phyloP scores from a whole-genome alignment of 1,284 basidiomycete genomes.

The Veloboletus limbatus region DNA sequence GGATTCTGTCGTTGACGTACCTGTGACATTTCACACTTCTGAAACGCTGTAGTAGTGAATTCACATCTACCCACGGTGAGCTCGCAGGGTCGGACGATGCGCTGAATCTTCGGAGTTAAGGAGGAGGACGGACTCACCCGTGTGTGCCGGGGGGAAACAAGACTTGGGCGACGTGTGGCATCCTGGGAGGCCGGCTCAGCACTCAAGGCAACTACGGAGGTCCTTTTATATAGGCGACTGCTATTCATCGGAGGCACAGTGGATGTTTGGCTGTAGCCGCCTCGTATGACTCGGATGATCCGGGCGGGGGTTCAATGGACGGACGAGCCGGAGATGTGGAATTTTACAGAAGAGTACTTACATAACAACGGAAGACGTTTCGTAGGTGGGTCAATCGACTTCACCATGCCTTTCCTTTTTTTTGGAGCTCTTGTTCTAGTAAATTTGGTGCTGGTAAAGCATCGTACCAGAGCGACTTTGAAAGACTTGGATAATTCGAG shows the following conservation, averaged over 20 bases:
- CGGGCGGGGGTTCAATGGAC: constrained; percentile 9
- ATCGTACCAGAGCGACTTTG: not conserved
- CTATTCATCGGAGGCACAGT: constrained; percentile 17
- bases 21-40: not conserved
- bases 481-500: not conserved
- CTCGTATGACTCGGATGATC: constrained; percentile 17
- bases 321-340: too few species aligned
- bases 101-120: not conserved
- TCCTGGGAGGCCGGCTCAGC: not conserved
- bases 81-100: not conserved
- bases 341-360: not conserved
- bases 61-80: not conserved
- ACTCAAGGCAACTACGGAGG: not conserved
- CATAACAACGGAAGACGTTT: too few species aligned
- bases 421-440: too few species aligned
- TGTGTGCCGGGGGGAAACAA: not conserved
- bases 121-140: constrained; percentile 2
- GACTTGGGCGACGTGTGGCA: not conserved
- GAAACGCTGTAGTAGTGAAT: constrained; percentile 3
- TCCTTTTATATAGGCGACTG: constrained; percentile 17
- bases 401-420: too few species aligned
- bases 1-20: constrained; percentile 7
- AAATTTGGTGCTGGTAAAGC: too few species aligned
- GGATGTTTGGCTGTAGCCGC: constrained; percentile 12
- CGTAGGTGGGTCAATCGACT: constrained; percentile 18